phyloP scores from a whole-genome alignment of 2,329 filamentous ascomycete genomes.

The Phialophora chinensis region DNA sequence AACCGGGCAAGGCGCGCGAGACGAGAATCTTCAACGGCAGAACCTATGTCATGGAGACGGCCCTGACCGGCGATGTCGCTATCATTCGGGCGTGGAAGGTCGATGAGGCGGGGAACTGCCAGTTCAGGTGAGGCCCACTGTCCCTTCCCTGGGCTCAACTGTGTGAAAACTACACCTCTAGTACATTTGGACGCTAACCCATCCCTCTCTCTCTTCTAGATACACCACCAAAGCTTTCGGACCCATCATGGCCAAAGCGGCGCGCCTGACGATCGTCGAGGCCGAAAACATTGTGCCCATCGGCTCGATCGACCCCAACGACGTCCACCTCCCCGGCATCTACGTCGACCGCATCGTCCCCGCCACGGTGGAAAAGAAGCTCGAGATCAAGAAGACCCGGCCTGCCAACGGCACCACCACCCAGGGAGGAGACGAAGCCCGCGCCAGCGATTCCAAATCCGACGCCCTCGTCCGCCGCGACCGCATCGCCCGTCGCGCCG shows the following conservation, averaged over 20 bases:
- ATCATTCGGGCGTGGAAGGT: slow-evolving; percentile 78
- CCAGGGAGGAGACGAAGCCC: slow-evolving; percentile 20
- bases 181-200: neutral
- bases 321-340: slow-evolving; percentile 80
- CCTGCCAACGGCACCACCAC: slow-evolving; percentile 46
- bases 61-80: slow-evolving; percentile 76
- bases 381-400: slow-evolving; percentile 71
- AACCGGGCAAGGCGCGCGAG: slow-evolving; percentile 70
- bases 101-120: slow-evolving; percentile 77
- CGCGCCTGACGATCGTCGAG: slow-evolving; percentile 78
- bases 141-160: neutral
- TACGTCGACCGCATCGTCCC: slow-evolving; percentile 82
- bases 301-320: slow-evolving; percentile 74
- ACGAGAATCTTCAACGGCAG: slow-evolving; percentile 74
- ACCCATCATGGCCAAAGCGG: slow-evolving; percentile 80
- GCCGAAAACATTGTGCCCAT: slow-evolving; percentile 81
- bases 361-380: slow-evolving; percentile 71
- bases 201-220: slow-evolving; percentile 4
- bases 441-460: slow-evolving; percentile 45
- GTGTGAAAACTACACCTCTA: neutral
- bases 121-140: slow-evolving; percentile 62
- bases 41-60: slow-evolving; percentile 77
- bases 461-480: slow-evolving; percentile 64
- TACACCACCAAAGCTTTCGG: slow-evolving; percentile 77
- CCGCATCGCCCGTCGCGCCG: slow-evolving; percentile 76